Percentiles rank a stretch among this genome's conserved stretches.
These are phyloP conservation scores for Aeschynomene evenia DNA, from an alignment of 306 rosid genomes.

Conservation along the genomic window DNA sequence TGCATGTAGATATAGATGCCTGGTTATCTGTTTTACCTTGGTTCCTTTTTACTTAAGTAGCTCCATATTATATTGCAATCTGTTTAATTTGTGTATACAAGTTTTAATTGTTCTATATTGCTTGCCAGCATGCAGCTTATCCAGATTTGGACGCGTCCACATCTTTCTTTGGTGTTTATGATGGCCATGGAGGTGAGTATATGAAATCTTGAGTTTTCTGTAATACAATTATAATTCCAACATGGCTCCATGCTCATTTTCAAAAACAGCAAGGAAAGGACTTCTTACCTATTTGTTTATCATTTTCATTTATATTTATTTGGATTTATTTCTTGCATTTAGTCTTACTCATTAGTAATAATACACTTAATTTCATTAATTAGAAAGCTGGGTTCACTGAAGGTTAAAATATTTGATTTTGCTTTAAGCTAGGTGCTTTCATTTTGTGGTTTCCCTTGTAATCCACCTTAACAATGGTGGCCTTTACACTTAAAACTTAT, in stretches of 20 bases:
- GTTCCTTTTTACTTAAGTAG: conserved; percentile 14
- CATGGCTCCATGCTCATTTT: conserved; percentile 11
- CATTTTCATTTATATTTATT: conserved; percentile 17
- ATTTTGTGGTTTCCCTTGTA: conserved; percentile 11
- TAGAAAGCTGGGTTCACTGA: neutral
- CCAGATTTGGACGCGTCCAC: conserved; percentile 79
- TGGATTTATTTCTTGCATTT: neutral
- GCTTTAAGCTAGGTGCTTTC: conserved; percentile 5
- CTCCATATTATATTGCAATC: neutral
- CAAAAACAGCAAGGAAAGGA: neutral
- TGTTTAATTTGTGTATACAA: neutral
- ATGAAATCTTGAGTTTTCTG: neutral
- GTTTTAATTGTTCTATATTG: conserved; percentile 23
- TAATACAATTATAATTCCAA: neutral
- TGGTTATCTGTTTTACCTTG: conserved; percentile 16
- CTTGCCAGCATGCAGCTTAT: conserved; percentile 86
- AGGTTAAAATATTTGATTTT: conserved; percentile 8
- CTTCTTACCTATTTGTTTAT: neutral
- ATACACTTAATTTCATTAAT: neutral
- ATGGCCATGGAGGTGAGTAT: conserved; percentile 94
- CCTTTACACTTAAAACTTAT: neutral
- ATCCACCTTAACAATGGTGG: neutral
- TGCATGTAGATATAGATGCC: neutral
- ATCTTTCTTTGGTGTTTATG: conserved; percentile 92
- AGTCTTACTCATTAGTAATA: neutral